These are phyloP conservation scores for Oxytropis ochrocephala DNA, from an alignment of 306 rosid species.

Conservation along the genomic window DNA sequence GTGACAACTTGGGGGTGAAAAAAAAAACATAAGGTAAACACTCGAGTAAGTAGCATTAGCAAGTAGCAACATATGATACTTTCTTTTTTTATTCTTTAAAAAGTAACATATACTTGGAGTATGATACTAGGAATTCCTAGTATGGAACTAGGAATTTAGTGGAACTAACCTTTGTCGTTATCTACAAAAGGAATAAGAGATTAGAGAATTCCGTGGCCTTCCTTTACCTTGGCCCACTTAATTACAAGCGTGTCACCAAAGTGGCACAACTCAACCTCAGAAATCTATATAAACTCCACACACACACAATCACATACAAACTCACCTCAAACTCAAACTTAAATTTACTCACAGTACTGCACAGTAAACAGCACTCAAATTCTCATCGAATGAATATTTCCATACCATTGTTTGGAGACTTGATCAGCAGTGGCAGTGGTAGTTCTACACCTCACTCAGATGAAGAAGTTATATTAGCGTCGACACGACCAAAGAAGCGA, in stretches of 20 bases:
- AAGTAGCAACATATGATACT: no score
- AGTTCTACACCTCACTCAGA: no score
- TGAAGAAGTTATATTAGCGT: conserved; percentile 43
- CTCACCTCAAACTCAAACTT: neutral
- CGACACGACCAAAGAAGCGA: conserved; percentile 54
- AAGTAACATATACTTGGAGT: no score
- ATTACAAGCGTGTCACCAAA: conserved; percentile 2
- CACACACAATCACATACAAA: neutral
- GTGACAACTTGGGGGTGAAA: no score
- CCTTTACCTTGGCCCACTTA: neutral
- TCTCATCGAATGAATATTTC: conserved; percentile 25
- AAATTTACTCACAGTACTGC: no score
- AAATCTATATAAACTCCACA: conserved; percentile 14
- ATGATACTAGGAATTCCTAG: no score
- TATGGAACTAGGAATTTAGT: no score
- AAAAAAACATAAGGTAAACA: no score
- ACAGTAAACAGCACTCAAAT: neutral
- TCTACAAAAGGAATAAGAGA: neutral
- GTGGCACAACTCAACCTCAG: neutral
- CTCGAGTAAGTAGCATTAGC: no score
- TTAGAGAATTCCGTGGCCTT: conserved; percentile 20
- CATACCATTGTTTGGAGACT: neutral
- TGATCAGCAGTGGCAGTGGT: neutral
- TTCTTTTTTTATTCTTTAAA: no score
- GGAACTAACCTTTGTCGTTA: neutral